A percentile compares a stretch with the other conserved stretches of the same genome.
Evolutionary conservation across 2,329 filamentous ascomycete species (phyloP).

Genomic region (Colletotrichum spinosum): DNA sequence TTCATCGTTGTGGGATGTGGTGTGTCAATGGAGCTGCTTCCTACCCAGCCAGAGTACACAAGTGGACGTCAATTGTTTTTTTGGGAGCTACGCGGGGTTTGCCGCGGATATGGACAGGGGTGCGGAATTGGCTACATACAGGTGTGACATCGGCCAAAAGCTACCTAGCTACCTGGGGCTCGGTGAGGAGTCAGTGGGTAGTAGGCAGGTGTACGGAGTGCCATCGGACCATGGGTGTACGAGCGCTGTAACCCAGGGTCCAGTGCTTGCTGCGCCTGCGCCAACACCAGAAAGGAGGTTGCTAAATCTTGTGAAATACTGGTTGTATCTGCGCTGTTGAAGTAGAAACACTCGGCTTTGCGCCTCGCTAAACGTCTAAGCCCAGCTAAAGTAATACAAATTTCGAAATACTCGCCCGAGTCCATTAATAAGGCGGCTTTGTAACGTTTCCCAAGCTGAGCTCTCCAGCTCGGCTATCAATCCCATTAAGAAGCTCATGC

Average conservation of each 20-base stretch:
- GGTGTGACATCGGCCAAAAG: slow-evolving; percentile 20
- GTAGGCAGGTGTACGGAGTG: no score
- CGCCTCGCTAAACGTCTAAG: slow-evolving; percentile 36
- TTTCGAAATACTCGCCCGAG: slow-evolving; percentile 2
- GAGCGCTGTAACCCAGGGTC: no score
- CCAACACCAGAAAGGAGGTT: no score
- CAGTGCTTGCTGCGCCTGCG: no score
- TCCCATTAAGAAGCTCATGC: slow-evolving; percentile 61
- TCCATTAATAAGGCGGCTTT: slow-evolving; percentile 60
- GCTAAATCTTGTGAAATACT: slow-evolving; percentile 4
- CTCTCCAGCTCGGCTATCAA: slow-evolving; percentile 61
- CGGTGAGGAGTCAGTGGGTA: slow-evolving; percentile 20
- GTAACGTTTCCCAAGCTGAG: slow-evolving; percentile 58
- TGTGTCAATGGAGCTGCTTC: slow-evolving; percentile 1
- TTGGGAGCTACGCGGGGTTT: slow-evolving; percentile 23
- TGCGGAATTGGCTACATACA: slow-evolving; percentile 21
- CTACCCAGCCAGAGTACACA: not conserved
- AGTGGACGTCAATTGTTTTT: slow-evolving; percentile 29
- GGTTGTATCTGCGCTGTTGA: slow-evolving; percentile 14
- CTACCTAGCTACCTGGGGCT: not conserved
- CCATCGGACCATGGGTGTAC: no score
- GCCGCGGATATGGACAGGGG: slow-evolving; percentile 1
- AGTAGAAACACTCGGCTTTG: slow-evolving; percentile 29
- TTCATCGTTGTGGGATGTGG: slow-evolving; percentile 51
- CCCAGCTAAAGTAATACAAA: slow-evolving; percentile 35